Evolutionary conservation across 768 basidiomycete species (phyloP), one percentile per base, ranked within the genome.

Genomic region (Boletus rubropictus): DNA sequence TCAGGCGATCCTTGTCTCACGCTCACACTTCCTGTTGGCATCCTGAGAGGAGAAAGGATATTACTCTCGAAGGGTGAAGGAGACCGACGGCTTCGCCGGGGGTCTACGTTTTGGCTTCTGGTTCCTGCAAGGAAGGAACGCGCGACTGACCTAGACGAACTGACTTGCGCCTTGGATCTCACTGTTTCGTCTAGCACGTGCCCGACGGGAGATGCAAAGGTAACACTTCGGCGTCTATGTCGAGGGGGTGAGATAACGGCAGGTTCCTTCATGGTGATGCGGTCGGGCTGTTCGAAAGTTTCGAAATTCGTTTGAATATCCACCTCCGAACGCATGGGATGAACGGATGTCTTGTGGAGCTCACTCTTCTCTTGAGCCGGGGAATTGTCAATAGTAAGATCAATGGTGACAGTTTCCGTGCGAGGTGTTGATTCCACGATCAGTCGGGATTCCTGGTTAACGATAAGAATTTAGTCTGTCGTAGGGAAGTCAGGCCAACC

Each of bases 331-430:
- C 12, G 18, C 20, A 33, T 7, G 33, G 22, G 17, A 15, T 27
- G 20, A n/a, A 21, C 9, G 12, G 42, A 31, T 7, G 25, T 12
- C 39, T 46, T 34, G 25, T 39, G 43, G 17, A 11, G 5, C 11
- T 15, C 21, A n/a, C 9, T 35, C 17, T 42, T 43, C 38, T 38
- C 49, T 35, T 39, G 56, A 24, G 40, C 48, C 9, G 66, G 67
- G 22, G 63, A 50, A 4, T 46, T 47, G 35, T 70, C 67, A 17
- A 58, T 50, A n/a, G 73, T 77, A 45, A 78, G 64, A 57, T 80
- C 77, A 47, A 77, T 71, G 35, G 69, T 73, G 7, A 65, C 54
- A 18, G 51, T 49, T 35, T 69, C 53, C 18, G 45, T 51, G 53
- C 42, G 46, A 28, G 58, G 57, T 21, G 54, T 55, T 24, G 52